Conservation (phyloP, 1,284 basidiomycete genomes). For the Sanguinoderma infundibulare region DNA sequence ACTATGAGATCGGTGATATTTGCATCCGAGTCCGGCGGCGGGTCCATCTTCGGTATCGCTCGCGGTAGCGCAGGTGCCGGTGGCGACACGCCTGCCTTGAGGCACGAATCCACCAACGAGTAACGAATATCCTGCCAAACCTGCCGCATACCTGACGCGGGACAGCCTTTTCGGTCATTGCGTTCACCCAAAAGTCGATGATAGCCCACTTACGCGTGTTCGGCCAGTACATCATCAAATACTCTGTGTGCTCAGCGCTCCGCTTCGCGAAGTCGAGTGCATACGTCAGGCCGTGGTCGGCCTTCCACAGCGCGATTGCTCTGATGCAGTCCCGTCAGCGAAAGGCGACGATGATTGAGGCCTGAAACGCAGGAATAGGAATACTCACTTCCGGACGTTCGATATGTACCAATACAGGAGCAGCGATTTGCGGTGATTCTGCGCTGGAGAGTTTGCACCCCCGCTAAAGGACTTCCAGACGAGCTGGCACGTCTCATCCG, state of each 20-base stretch:
- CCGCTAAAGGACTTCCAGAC: constrained; percentile 47
- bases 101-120: constrained; percentile 17
- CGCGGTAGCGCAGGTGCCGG: constrained; percentile 11
- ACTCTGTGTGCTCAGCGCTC: constrained; percentile 62
- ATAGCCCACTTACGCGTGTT: constrained; percentile 49
- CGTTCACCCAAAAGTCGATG: background rate
- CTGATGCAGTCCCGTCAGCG: constrained; percentile 37
- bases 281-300: constrained; percentile 57
- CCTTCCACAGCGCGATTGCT: constrained; percentile 61
- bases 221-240: constrained; percentile 68
- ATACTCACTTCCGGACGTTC: constrained; percentile 43
- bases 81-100: constrained; percentile 16
- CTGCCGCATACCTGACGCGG: constrained; percentile 10
- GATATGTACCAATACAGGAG: constrained; percentile 75
- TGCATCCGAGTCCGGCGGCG: background rate
- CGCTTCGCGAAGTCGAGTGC: constrained; percentile 67
- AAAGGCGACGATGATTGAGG: background rate
- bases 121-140: constrained; percentile 16
- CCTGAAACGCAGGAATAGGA: too few relatives aligned
- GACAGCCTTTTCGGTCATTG: background rate
- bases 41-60: background rate
- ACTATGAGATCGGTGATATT: background rate
- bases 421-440: constrained; percentile 54
- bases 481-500: constrained; percentile 56
- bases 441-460: background rate